These are phyloP conservation scores for Claviceps lovelessii DNA, from an alignment of 2,329 filamentous ascomycete genomes.

Conservation along the genomic window DNA sequence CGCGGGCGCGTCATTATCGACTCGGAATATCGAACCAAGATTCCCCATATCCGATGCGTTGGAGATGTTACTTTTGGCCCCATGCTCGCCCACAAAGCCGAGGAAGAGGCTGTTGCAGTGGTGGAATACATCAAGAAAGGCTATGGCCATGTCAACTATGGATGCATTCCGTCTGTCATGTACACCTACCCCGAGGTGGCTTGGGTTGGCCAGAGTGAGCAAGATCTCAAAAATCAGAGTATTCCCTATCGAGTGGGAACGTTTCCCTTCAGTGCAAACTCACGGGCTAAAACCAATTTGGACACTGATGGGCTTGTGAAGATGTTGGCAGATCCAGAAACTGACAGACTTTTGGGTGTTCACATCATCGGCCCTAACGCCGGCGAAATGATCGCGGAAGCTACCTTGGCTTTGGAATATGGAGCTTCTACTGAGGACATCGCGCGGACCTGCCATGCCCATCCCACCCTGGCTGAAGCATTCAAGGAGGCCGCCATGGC, in stretches of 20 bases:
- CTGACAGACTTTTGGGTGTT: slow-evolving; percentile 84
- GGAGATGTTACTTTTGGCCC: slow-evolving; percentile 94
- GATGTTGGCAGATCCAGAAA: slow-evolving; percentile 92
- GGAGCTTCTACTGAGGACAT: slow-evolving; percentile 92
- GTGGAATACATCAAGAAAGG: slow-evolving; percentile 97
- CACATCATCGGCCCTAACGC: slow-evolving; percentile 95
- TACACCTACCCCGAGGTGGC: slow-evolving; percentile 98
- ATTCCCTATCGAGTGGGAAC: slow-evolving; percentile 85
- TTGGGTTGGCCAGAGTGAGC: slow-evolving; percentile 96
- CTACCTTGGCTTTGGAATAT: slow-evolving; percentile 87
- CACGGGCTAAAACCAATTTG: slow-evolving; percentile 94
- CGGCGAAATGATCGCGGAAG: slow-evolving; percentile 99
- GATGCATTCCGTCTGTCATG: slow-evolving; percentile 95
- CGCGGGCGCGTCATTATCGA: slow-evolving; percentile 92
- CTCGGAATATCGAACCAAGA: slow-evolving; percentile 96
- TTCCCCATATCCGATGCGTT: slow-evolving; percentile 91
- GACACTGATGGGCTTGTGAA: slow-evolving; percentile 95
- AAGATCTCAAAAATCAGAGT: slow-evolving; percentile 79
- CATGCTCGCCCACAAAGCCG: slow-evolving; percentile 98
- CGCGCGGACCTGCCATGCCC: slow-evolving; percentile 86
- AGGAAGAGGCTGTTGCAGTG: slow-evolving; percentile 90
- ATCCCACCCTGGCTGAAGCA: slow-evolving; percentile 89
- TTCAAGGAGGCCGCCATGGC: slow-evolving; percentile 99
- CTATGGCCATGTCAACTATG: slow-evolving; percentile 97
- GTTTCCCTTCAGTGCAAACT: slow-evolving; percentile 98